phyloP scores from a whole-genome alignment of 208 protist species.

The Trypanosoma conorhini region DNA sequence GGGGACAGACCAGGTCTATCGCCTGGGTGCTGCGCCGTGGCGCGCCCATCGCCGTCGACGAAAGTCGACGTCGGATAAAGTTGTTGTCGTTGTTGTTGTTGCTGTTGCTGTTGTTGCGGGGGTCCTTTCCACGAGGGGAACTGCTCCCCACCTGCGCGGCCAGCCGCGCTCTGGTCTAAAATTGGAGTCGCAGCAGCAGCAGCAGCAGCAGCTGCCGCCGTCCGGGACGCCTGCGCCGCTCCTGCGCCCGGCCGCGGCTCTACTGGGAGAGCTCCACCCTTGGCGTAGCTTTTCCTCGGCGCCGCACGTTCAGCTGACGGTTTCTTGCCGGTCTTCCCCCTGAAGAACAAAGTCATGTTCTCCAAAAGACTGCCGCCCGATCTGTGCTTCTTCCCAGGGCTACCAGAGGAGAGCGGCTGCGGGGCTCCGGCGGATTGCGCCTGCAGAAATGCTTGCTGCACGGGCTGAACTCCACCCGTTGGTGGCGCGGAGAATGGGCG shows the following conservation, averaged over 20 bases:
- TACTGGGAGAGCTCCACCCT: not conserved
- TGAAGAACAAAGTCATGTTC: not conserved
- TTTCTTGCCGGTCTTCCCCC: not conserved
- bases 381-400: too few relatives aligned
- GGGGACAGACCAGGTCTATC: not conserved
- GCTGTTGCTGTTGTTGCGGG: slow-evolving; percentile 11
- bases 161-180: not conserved
- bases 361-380: too few relatives aligned
- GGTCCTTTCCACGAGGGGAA: not conserved
- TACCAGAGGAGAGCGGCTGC: too few relatives aligned
- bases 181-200: not conserved
- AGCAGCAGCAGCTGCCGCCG: not conserved
- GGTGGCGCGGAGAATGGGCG: not conserved
- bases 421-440: not conserved
- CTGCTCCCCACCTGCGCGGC: not conserved
- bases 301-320: not conserved
- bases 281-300: not conserved
- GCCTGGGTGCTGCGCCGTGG: not conserved
- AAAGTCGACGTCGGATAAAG: not conserved
- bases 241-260: not conserved
- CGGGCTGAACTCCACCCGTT: not conserved
- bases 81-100: not conserved
- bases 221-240: not conserved
- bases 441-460: not conserved
- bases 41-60: not conserved